These are phyloP conservation scores for Leishmania amazonensis DNA, from an alignment of 208 protist species.

Conservation along the genomic window DNA sequence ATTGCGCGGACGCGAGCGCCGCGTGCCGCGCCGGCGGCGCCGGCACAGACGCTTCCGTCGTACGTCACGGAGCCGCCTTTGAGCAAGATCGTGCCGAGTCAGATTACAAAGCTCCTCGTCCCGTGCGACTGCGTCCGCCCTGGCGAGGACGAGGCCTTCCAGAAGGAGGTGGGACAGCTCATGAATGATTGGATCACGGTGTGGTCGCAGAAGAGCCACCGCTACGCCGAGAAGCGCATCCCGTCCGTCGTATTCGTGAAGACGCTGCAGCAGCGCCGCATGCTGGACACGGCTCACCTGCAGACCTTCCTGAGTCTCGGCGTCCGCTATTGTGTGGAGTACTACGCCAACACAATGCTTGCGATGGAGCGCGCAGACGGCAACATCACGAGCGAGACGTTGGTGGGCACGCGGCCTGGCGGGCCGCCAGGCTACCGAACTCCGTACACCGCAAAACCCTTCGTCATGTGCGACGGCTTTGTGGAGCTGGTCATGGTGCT, in stretches of 20 bases:
- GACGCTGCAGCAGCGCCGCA: conserved; percentile 77
- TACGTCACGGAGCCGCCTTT: conserved; percentile 56
- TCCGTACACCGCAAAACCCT: conserved; percentile 57
- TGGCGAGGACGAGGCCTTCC: conserved; percentile 49
- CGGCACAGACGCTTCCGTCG: conserved; percentile 34
- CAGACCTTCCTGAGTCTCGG: conserved; percentile 81
- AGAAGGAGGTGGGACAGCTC: conserved; percentile 54
- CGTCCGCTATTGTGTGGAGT: conserved; percentile 89
- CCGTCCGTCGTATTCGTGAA: conserved; percentile 72
- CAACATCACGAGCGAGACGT: conserved; percentile 17
- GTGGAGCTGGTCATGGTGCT: conserved; percentile 94
- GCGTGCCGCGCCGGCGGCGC: conserved; percentile 19
- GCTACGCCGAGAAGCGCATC: conserved; percentile 47
- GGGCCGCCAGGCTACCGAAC: conserved; percentile 71
- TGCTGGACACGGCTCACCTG: conserved; percentile 84
- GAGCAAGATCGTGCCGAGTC: conserved; percentile 45
- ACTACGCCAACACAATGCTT: conserved; percentile 80
- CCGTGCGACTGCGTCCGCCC: conserved; percentile 38
- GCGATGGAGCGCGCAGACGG: conserved; percentile 74
- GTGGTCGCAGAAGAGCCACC: conserved; percentile 45
- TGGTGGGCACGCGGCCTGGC: conserved; percentile 49
- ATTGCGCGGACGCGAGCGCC: conserved; percentile 53
- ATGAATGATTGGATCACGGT: conserved; percentile 88
- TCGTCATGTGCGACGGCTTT: conserved; percentile 90
- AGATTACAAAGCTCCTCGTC: conserved; percentile 59